Evolutionary conservation across 208 protist genomes (phyloP), one percentile per base, ranked within the genome.

Genomic region (Trypanosoma scelopori): DNA sequence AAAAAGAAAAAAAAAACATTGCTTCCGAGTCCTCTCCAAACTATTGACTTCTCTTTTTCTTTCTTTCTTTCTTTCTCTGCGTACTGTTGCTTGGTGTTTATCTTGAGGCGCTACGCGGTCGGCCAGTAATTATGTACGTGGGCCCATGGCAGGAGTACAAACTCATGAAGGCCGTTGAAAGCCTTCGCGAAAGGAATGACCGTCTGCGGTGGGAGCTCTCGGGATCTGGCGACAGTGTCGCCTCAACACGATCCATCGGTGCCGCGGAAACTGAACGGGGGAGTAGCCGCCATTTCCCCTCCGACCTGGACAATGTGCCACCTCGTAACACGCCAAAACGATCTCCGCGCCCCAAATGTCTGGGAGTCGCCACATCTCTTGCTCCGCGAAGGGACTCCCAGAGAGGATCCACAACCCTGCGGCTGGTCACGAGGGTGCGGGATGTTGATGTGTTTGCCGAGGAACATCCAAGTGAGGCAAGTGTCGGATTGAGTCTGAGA

Each of bases 141-240:
- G 83, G 83, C 18, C 76, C 83, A 22, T 89, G 83, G 80, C 72
- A 89, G 50, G 83, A 89, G 68, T 89, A 76, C 65, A 83, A 76
- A 35, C 71, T 89, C 30, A 82, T 86, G 73, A 74, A 72, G 70
- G 74, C 78, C 53, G 83, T 89, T 52, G 74, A 81, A 27, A 73
- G 82, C 45, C 63, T 84, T 28, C 71, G 71, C 23, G 68, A 69
- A 7, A 59, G 78, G 57, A 78, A 77, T 20, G 57, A 74, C 20
- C 47, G 61, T 20, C 49, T 76, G 22, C 30, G 47, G 20, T 47
- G n/a, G 23, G 58, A 68, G 5, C 16, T 20, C 20, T 3, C 32
- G 0, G 28, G 27, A 13, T 52, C 37, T 18, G 13, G 16, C 32
- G 49, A 25, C 13, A 27, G 49, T 42, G 6, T 65, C 23, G 22